Conservation (phyloP, 768 basidiomycete genomes). For the Baorangia bicolor region DNA sequence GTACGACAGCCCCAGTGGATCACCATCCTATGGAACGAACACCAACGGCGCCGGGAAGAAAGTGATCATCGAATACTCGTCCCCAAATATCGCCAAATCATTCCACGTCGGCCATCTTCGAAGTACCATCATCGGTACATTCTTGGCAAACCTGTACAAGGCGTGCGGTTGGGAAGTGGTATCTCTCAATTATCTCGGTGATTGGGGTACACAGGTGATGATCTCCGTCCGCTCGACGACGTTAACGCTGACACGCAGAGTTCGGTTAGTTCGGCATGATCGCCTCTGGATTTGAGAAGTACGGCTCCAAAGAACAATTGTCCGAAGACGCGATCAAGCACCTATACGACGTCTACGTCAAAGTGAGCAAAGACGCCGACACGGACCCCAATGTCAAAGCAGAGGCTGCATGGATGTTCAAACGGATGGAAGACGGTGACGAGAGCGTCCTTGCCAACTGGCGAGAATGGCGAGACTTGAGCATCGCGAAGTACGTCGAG, state of each 20-base stretch:
- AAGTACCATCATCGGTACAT: constrained; percentile 98
- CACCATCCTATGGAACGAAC: constrained; percentile 83
- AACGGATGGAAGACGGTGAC: constrained; percentile 93
- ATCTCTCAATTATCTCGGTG: constrained; percentile 92
- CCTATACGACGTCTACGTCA: constrained; percentile 91
- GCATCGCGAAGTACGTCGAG: constrained; percentile 83
- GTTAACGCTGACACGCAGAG: neutral
- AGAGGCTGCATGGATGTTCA: constrained; percentile 85
- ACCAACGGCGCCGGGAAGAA: constrained; percentile 76
- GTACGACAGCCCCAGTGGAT: constrained; percentile 53
- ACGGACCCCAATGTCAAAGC: constrained; percentile 67
- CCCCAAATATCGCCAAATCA: constrained; percentile 96
- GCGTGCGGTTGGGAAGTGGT: constrained; percentile 92
- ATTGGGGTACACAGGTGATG: constrained; percentile 94
- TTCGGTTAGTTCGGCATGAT: constrained; percentile 73
- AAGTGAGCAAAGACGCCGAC: constrained; percentile 85
- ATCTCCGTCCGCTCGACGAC: too few relatives aligned
- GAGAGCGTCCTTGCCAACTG: constrained; percentile 81
- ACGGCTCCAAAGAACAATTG: constrained; percentile 82
- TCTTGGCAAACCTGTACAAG: constrained; percentile 86
- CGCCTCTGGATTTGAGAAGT: constrained; percentile 87
- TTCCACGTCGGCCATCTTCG: constrained; percentile 98
- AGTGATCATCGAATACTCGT: constrained; percentile 87
- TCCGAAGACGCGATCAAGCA: constrained; percentile 92
- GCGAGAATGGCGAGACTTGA: constrained; percentile 90